Conservation (phyloP, 257 asterid species). For the Scutellaria minor region DNA sequence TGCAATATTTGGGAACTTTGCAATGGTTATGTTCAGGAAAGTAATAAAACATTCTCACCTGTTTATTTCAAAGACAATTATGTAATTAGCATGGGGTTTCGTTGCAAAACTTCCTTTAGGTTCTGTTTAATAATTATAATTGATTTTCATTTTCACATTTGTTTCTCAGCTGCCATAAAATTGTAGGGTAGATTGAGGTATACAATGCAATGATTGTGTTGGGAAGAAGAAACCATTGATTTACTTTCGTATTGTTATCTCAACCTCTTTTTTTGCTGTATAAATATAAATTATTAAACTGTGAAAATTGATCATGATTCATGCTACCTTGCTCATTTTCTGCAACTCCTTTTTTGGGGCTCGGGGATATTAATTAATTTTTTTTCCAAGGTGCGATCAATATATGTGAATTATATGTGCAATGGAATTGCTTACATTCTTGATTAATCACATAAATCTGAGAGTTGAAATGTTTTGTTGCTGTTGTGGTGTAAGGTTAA, state of each 20-base stretch:
- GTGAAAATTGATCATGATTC: background rate
- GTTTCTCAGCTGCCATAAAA: background rate
- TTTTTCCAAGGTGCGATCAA: background rate
- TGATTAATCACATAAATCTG: background rate
- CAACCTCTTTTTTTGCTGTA: background rate
- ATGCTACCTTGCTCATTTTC: background rate
- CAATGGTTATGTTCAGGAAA: no score
- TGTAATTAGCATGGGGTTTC: no score
- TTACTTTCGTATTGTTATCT: background rate
- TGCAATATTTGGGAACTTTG: no score
- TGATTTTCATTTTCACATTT: background rate
- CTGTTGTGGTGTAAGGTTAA: background rate
- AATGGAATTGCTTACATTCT: background rate
- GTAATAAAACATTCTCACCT: no score
- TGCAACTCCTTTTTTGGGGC: background rate
- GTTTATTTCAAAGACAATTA: no score
- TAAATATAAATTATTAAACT: background rate
- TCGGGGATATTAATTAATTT: background rate
- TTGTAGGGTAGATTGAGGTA: background rate
- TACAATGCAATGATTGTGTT: background rate
- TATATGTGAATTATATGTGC: background rate
- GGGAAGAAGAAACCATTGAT: background rate
- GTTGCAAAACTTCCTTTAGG: background rate
- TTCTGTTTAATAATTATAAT: background rate
- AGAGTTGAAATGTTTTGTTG: slow-evolving; percentile 1